A percentile compares a stretch with the other conserved stretches of the same genome.
Evolutionary conservation across 352 stramenopile genomes (phyloP).

Genomic region (Globisporangium megalacanthum): DNA sequence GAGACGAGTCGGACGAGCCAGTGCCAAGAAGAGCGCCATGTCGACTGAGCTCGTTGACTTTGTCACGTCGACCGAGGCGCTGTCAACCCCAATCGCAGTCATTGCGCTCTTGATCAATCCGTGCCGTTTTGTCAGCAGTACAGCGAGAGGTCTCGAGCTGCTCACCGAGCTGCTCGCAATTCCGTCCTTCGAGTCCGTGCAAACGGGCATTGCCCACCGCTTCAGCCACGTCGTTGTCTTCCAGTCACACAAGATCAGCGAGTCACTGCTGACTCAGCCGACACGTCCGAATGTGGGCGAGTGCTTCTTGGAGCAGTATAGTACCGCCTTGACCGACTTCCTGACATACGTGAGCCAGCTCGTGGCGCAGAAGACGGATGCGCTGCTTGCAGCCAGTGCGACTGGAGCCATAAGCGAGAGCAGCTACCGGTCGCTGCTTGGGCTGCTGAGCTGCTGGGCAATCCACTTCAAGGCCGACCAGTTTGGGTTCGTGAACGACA

Average conservation of each 20-base stretch:
- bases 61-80: constrained; percentile 22
- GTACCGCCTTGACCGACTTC: constrained; percentile 24
- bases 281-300: constrained; percentile 12
- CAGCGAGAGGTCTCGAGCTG: constrained; percentile 33
- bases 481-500: constrained; percentile 49
- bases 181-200: constrained; percentile 38
- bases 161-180: constrained; percentile 40
- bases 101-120: constrained; percentile 35
- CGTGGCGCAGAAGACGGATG: constrained; percentile 24
- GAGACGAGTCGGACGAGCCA: constrained; percentile 11
- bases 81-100: constrained; percentile 21
- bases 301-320: constrained; percentile 35
- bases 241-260: constrained; percentile 1
- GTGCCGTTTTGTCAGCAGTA: constrained; percentile 37
- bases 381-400: background rate
- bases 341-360: constrained; percentile 28
- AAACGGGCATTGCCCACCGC: constrained; percentile 44
- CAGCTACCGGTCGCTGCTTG: constrained; percentile 14
- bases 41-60: constrained; percentile 27
- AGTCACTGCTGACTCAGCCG: background rate
- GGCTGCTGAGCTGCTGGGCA: constrained; percentile 34
- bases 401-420: background rate
- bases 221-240: constrained; percentile 51
- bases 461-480: constrained; percentile 31
- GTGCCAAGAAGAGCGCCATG: constrained; percentile 1